phyloP scores from a whole-genome alignment of 2,329 filamentous ascomycete species.

The Davidsoniella eucalypti region DNA sequence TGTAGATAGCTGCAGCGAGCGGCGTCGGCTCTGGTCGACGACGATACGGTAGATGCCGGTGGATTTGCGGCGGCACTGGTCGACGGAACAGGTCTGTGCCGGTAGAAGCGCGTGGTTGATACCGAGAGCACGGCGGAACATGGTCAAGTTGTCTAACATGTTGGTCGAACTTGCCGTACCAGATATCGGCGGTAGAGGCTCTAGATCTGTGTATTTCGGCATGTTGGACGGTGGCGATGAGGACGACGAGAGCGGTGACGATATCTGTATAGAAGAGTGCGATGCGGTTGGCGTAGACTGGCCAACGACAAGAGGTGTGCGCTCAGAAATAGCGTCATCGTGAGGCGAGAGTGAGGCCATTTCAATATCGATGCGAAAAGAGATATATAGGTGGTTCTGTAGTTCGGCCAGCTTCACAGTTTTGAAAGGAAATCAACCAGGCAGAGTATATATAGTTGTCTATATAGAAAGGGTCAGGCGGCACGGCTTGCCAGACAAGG shows the following conservation, averaged over 20 bases:
- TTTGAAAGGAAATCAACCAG: too few relatives aligned
- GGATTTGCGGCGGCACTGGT: slow-evolving; percentile 5
- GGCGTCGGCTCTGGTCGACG: neutral
- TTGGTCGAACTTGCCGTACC: neutral
- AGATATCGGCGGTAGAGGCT: neutral
- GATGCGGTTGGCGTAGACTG: neutral
- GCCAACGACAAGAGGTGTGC: neutral
- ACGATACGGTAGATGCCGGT: slow-evolving; percentile 6
- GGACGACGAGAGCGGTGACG: neutral
- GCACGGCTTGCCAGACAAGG: too few relatives aligned
- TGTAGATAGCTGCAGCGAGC: slow-evolving; percentile 19
- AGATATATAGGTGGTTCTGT: too few relatives aligned
- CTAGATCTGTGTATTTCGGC: neutral
- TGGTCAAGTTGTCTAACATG: neutral
- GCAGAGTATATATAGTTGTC: too few relatives aligned
- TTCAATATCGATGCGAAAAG: too few relatives aligned
- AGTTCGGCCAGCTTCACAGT: too few relatives aligned
- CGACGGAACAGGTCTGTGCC: neutral
- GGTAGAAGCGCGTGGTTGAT: slow-evolving; percentile 1
- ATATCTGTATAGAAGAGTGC: neutral
- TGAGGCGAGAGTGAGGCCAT: neutral
- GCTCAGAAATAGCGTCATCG: neutral
- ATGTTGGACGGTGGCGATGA: neutral
- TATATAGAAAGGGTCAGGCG: too few relatives aligned
- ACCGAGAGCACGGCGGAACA: slow-evolving; percentile 8